Conservation (phyloP, 768 basidiomycete genomes). For the Mycena galericulata region DNA sequence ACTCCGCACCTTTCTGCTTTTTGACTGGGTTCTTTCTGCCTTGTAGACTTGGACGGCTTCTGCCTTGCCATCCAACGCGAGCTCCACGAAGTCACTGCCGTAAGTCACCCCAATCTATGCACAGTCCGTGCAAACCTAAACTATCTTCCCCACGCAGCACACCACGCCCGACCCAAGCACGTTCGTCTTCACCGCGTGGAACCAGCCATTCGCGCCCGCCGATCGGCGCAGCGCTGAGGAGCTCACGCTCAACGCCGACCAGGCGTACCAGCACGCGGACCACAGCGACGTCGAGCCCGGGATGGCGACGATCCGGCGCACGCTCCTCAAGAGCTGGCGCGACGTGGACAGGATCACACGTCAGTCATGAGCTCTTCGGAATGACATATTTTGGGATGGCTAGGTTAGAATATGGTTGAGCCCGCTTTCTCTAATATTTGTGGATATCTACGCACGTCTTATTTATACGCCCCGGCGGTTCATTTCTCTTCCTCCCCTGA, state of each 20-base stretch:
- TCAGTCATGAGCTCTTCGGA: not conserved
- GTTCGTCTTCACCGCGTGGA: constrained; percentile 67
- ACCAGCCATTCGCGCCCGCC: constrained; percentile 78
- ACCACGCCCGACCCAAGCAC: constrained; percentile 62
- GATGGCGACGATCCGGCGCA: constrained; percentile 51
- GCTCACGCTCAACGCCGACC: constrained; percentile 53
- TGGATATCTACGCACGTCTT: too few relatives aligned
- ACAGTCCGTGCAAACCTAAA: too few relatives aligned
- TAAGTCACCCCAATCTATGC: constrained; percentile 48
- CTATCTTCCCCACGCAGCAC: constrained; percentile 53
- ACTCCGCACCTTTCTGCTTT: not conserved
- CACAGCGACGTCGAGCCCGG: constrained; percentile 45
- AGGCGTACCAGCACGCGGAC: constrained; percentile 51
- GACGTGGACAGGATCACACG: constrained; percentile 54
- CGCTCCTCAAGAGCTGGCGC: constrained; percentile 56
- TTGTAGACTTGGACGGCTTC: constrained; percentile 72
- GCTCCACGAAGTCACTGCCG: constrained; percentile 78
- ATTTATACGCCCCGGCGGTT: constrained; percentile 12
- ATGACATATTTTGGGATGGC: constrained; percentile 1
- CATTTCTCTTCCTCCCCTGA: not conserved
- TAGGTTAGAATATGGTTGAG: too few relatives aligned
- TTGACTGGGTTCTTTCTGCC: constrained; percentile 22
- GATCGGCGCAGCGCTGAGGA: constrained; percentile 69
- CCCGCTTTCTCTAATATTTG: too few relatives aligned
- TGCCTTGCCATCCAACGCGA: constrained; percentile 75